Base-by-base conservation (phyloP, 2,329 filamentous ascomycete species). In the Tolypocladium album region DNA sequence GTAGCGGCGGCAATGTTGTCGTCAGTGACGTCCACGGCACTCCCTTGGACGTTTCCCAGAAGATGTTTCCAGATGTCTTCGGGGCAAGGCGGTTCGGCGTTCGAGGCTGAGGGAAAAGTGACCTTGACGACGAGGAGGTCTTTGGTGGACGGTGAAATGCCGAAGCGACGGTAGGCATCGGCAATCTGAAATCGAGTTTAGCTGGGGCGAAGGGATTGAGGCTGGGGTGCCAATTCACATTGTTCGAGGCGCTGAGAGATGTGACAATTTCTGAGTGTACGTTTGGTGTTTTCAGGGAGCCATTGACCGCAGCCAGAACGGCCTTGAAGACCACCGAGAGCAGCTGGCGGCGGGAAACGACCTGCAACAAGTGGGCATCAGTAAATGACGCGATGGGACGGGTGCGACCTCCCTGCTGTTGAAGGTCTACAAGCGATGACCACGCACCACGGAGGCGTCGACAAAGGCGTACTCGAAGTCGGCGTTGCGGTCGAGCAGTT, bases 401-500 rank as follows among this genome's bases (percentile, higher is more conserved):
- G 24, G 7, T 8, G 20, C 15, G 12, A 22, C 45, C 13, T 27
- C n/a, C 45, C 45, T 22, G 13, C n/a, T 22, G 15, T 15, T 13
- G 12, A 31, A 3, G 34, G 27, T n/a, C 27, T 13, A n/a, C n/a
- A n/a, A 2, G 39, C 20, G 20, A 12, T 15, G 31, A n/a, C 1
- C 20, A 38, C 81, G 62, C 79, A 92, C 88, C 72, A 89, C 84
- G 55, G 84, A 85, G 24, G 92, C 92, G 75, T 99, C 93, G 55
- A 99, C 83, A 65, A 99, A 89, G 40, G 92, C 92, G 78, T 97
- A 97, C 74, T 97, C 92, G 67, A 92, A 97, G 11, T 88, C 87
- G 13, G 84, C 70, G 70, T 97, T 96, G 58, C 90, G 89, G 7
- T 85, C 82, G n/a, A 97, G 79, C 6, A 99, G 84, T 75, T 97